Conservation (phyloP, 2,329 filamentous ascomycete genomes). For the Didymella lethalis region DNA sequence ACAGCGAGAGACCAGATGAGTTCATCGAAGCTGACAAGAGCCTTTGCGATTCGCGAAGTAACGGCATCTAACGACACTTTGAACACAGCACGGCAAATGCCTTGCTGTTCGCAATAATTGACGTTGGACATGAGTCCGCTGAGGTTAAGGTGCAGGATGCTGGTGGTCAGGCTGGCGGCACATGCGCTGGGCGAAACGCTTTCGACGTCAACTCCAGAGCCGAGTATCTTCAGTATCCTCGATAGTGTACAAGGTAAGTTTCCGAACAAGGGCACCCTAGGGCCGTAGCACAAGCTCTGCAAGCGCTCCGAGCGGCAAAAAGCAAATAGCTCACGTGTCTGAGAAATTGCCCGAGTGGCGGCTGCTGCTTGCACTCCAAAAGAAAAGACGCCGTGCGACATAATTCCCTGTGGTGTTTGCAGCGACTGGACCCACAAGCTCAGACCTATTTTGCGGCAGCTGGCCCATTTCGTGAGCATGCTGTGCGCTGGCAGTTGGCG, state of each 20-base stretch:
- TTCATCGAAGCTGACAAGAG: background rate
- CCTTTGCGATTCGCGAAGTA: background rate
- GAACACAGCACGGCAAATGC: background rate
- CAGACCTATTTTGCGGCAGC: constrained; percentile 12
- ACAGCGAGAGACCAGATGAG: background rate
- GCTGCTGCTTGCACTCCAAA: constrained; percentile 2
- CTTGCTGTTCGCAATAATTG: background rate
- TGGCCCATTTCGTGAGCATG: constrained; percentile 26
- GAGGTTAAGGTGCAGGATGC: background rate
- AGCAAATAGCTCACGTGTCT: constrained; percentile 8
- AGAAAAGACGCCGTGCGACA: constrained; percentile 13
- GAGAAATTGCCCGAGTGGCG: constrained; percentile 13
- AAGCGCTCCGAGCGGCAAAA: constrained; percentile 10
- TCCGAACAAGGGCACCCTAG: constrained; percentile 1
- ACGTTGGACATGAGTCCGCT: background rate
- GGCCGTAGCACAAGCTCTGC: constrained; percentile 4
- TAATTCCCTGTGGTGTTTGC: constrained; percentile 18
- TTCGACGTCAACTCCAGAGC: background rate
- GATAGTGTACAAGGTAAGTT: constrained; percentile 1
- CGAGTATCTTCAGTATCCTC: background rate
- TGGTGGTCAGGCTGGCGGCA: background rate
- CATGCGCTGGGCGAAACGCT: too few species aligned
- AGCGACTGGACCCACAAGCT: constrained; percentile 20
- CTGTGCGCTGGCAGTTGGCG: constrained; percentile 34
- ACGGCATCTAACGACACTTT: background rate